Base-by-base conservation (phyloP, 1,139 yeast species). In the Meyerozyma elateridarum region DNA sequence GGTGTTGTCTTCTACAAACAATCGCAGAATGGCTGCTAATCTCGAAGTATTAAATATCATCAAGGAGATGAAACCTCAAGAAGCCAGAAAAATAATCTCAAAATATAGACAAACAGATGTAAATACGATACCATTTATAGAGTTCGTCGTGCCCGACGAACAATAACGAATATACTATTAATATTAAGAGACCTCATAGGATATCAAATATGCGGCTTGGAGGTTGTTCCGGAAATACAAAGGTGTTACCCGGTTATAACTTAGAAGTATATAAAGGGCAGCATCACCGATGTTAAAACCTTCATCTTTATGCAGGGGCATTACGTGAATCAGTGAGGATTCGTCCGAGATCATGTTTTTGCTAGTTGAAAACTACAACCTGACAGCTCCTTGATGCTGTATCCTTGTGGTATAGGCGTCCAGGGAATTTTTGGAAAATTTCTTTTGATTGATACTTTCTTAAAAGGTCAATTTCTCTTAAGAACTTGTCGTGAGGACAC, bases 301-400 rank as follows among this genome's bases (percentile, higher is more conserved):
- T 59, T 54, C 61, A 88, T 88, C 96, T 83, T 89, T 91, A 87
- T 89, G 97, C 98, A 84, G 85, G 97, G 97, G 96, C 95, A 88
- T 88, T 89, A 89, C 97, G 95, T 95, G 94, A 87, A 85, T 89
- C 97, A 88, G 95, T 89, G 98, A 89, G 96, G 97, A 91, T 88
- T 88, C 96, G 96, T 91, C 97, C 97, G 98, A 89, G 98, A 87
- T 87, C 95, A 95, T 89, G 97, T 89, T 85, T 88, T 89, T 89
- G 98, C 98, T 89, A 95, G 96, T 89, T 89, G 96, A 89, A 89
- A 89, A 88, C 91, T 83, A 77, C 81, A 82, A 85, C 91, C 94
- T 80, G 96, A 88, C 96, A 88, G 76, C 97, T 88, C 81, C 85
- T 80, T 65, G 57, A 65, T 64, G 73, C 59, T 64, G 56, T 56